Evolutionary conservation across 2,329 filamentous ascomycete species (phyloP).

Genomic region (Alternaria ethzedia): DNA sequence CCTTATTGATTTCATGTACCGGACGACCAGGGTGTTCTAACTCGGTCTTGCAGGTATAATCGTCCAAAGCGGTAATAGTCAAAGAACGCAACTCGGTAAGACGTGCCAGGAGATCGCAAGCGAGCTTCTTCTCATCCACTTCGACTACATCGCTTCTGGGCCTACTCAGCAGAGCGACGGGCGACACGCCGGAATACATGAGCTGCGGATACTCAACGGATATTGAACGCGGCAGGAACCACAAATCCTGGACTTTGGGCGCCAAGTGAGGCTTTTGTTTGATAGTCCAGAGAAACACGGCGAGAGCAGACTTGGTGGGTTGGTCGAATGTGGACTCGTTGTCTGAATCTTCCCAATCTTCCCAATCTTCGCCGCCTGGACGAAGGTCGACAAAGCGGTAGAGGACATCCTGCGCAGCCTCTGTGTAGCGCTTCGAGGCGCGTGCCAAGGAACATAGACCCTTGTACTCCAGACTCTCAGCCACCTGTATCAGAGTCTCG

Average conservation of each 20-base stretch:
- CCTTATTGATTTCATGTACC: too few relatives aligned
- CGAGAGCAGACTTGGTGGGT: neutral
- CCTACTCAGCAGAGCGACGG: too few relatives aligned
- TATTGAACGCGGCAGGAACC: neutral
- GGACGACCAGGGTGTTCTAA: too few relatives aligned
- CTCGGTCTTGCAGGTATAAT: too few relatives aligned
- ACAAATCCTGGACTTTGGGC: neutral
- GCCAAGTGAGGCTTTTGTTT: neutral
- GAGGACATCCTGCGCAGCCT: neutral
- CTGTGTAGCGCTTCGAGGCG: neutral
- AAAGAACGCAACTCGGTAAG: neutral
- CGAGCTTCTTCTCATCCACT: neutral
- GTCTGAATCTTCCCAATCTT: too few relatives aligned
- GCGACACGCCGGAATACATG: too few relatives aligned
- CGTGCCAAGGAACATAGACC: neutral
- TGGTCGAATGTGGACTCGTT: too few relatives aligned
- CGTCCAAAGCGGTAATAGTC: neutral
- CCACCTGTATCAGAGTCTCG: neutral
- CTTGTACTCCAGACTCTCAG: neutral
- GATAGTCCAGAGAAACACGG: neutral
- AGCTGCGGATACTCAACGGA: too few relatives aligned
- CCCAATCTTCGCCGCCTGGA: rapidly evolving
- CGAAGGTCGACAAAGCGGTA: neutral
- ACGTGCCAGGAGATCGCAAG: neutral
- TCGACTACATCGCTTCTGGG: neutral